phyloP scores from a whole-genome alignment of 2,329 filamentous ascomycete species.

The Beauveria sp. region DNA sequence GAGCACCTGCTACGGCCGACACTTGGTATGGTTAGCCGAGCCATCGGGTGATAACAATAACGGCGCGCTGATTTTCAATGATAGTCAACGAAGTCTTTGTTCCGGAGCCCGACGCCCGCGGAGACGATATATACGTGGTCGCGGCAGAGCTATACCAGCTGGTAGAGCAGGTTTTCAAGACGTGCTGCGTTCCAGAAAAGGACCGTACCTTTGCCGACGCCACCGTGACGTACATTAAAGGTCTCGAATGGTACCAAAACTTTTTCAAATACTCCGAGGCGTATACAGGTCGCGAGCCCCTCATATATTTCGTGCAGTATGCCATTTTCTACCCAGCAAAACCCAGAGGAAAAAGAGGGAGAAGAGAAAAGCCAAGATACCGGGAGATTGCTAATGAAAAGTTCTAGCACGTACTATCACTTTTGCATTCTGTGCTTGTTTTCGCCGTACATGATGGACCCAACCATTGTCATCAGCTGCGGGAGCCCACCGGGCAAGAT shows the following conservation, averaged over 20 bases:
- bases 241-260: constrained; percentile 4
- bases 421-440: constrained; percentile 6
- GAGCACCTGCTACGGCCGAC: neutral
- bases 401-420: neutral
- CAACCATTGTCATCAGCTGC: neutral
- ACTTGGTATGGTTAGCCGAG: neutral
- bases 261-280: neutral
- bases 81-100: neutral
- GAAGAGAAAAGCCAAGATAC: no score
- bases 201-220: neutral
- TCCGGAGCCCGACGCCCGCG: neutral
- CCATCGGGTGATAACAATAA: no score
- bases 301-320: neutral
- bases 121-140: neutral
- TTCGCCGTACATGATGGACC: neutral
- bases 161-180: neutral
- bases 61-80: neutral
- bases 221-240: neutral
- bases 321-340: neutral
- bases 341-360: neutral
- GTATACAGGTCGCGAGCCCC: neutral
- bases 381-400: neutral
- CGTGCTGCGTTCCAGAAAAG: neutral
- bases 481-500: neutral
- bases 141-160: neutral